A percentile compares a stretch with the other conserved stretches of the same genome.
phyloP scores from a whole-genome alignment of 2,329 filamentous ascomycete species.

The Tolypocladium album region DNA sequence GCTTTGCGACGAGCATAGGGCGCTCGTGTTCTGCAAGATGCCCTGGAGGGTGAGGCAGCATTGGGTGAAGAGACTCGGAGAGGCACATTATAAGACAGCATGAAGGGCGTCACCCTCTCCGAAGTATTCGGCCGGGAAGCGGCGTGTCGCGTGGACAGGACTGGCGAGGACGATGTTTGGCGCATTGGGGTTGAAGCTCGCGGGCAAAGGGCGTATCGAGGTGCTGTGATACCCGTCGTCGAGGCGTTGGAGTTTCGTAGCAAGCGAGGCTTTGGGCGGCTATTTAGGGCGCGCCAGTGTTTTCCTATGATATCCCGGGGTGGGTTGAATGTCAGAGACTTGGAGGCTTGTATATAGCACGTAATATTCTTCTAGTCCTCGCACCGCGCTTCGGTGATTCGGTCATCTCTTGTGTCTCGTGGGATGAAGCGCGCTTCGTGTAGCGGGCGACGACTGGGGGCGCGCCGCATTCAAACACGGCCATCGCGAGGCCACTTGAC shows the following conservation, averaged over 20 bases:
- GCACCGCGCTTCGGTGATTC: background rate
- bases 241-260: slow-evolving; percentile 8
- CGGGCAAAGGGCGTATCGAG: slow-evolving; percentile 3
- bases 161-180: background rate
- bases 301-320: background rate
- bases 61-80: slow-evolving; percentile 43
- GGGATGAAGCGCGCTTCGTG: background rate
- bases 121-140: background rate
- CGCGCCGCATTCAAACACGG: background rate
- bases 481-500: background rate
- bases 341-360: background rate
- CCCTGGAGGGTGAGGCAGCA: slow-evolving; percentile 38
- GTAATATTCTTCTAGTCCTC: background rate
- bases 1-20: slow-evolving; percentile 47
- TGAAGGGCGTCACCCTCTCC: background rate
- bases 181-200: background rate
- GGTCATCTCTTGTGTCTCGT: background rate
- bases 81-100: slow-evolving; percentile 11
- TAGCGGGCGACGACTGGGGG: background rate
- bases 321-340: background rate
- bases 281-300: background rate
- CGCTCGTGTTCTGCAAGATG: slow-evolving; percentile 54
- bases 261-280: background rate
- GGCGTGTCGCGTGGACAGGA: background rate
- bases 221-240: slow-evolving; percentile 12